Evolutionary conservation across 176 grass and related monocot genomes (phyloP).

Genomic region (Sorghum bicolor): DNA sequence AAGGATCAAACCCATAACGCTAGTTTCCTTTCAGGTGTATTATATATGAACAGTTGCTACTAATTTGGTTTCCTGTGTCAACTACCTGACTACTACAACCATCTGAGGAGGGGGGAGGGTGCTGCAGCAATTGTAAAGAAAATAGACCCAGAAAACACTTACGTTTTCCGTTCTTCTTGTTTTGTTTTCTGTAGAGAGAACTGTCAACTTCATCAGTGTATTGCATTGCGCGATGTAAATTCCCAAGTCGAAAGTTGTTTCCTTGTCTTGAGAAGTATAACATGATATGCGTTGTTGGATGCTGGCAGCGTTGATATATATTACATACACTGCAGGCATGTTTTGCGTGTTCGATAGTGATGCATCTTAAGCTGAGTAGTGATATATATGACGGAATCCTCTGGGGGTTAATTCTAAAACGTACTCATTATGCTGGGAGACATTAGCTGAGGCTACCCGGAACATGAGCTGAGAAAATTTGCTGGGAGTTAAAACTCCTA

Average conservation of each 20-base stretch:
- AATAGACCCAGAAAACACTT: constrained; percentile 35
- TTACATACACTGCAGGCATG: neutral
- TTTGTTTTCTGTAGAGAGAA: constrained; percentile 26
- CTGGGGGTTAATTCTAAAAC: neutral
- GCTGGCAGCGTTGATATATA: neutral
- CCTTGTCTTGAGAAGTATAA: constrained; percentile 4
- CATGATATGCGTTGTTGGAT: neutral
- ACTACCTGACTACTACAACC: constrained; percentile 30
- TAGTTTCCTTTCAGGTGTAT: constrained; percentile 37
- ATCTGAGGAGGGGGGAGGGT: constrained; percentile 16
- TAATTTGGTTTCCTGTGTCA: constrained; percentile 43
- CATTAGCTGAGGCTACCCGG: too few species aligned
- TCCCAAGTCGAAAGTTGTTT: neutral
- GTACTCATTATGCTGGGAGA: neutral
- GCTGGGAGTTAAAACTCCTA: neutral
- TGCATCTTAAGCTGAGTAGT: neutral
- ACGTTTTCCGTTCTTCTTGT: neutral
- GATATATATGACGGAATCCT: neutral
- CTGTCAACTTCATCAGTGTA: constrained; percentile 22
- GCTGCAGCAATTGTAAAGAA: constrained; percentile 54
- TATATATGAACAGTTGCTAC: constrained; percentile 28
- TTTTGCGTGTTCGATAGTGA: neutral
- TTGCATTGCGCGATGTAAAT: constrained; percentile 40
- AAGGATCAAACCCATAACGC: neutral
- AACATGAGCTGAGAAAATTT: neutral